These are phyloP conservation scores for Botrytis paeoniae DNA, from an alignment of 2,329 filamentous ascomycete genomes.

Conservation along the genomic window DNA sequence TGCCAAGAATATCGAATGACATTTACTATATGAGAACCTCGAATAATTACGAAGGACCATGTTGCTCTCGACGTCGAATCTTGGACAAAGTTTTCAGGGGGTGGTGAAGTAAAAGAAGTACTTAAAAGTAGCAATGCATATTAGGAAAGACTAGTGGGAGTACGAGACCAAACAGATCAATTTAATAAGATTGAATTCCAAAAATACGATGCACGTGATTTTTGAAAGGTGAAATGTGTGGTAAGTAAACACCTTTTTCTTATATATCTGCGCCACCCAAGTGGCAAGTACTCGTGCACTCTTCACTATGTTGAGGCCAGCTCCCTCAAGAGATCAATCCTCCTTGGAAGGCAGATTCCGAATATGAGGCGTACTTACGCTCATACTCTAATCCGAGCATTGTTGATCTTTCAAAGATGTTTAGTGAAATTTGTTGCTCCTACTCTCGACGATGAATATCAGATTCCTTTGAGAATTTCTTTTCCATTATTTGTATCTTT, in stretches of 20 bases:
- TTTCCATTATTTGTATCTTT: background rate
- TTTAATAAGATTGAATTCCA: background rate
- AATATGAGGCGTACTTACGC: background rate
- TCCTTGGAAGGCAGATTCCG: background rate
- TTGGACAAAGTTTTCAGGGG: background rate
- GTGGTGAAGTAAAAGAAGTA: background rate
- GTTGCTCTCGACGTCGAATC: accelerated
- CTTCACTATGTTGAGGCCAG: background rate
- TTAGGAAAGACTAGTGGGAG: background rate
- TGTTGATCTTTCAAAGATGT: background rate
- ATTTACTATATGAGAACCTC: background rate
- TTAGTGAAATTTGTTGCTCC: accelerated
- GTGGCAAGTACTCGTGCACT: accelerated
- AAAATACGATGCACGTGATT: background rate
- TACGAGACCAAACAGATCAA: background rate
- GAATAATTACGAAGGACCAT: too few species aligned
- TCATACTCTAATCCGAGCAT: background rate
- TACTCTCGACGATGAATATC: background rate
- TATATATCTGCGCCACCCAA: background rate
- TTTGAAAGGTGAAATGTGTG: background rate
- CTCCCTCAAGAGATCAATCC: accelerated
- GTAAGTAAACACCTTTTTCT: background rate
- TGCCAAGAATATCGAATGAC: accelerated
- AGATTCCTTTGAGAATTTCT: accelerated
- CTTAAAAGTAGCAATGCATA: background rate